Conservation (phyloP, 2,329 filamentous ascomycete genomes). For the Pseudogymnoascus sp. region DNA sequence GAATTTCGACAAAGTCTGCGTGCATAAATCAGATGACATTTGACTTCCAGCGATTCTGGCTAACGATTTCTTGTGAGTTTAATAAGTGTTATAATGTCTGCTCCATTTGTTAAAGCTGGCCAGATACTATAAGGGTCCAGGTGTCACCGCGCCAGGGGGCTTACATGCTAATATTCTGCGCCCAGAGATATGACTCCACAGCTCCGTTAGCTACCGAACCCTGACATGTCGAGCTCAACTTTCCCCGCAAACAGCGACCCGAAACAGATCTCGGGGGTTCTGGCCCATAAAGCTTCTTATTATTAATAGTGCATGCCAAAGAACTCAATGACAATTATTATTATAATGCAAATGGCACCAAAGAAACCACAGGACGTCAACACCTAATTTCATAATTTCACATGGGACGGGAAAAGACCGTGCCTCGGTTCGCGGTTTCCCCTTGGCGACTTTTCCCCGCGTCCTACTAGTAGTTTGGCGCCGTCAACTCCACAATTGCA, state of each 20-base stretch:
- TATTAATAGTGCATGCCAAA: not conserved
- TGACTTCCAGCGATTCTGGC: not conserved
- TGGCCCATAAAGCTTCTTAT: not conserved
- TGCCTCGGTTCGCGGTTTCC: not conserved
- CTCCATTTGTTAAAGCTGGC: not conserved
- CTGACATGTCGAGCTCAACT: not conserved
- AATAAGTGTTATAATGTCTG: not conserved
- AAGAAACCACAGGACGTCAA: not conserved
- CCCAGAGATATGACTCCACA: not conserved
- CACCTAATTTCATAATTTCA: not conserved
- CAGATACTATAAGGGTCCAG: not conserved
- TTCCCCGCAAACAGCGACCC: not conserved
- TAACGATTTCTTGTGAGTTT: not conserved
- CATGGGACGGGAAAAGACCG: not conserved
- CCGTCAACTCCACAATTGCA: constrained; percentile 3
- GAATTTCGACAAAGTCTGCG: no score
- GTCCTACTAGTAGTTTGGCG: constrained; percentile 3
- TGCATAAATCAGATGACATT: not conserved
- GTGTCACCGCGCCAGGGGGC: no score
- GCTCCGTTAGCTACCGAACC: not conserved
- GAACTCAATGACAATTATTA: not conserved
- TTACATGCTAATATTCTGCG: not conserved
- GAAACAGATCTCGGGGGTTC: not conserved
- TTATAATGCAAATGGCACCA: not conserved
- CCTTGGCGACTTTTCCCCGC: constrained; percentile 1